Percentiles rank a stretch among this genome's conserved stretches.
Conservation (phyloP, 768 basidiomycete genomes). For the Hortiboletus campestris region DNA sequence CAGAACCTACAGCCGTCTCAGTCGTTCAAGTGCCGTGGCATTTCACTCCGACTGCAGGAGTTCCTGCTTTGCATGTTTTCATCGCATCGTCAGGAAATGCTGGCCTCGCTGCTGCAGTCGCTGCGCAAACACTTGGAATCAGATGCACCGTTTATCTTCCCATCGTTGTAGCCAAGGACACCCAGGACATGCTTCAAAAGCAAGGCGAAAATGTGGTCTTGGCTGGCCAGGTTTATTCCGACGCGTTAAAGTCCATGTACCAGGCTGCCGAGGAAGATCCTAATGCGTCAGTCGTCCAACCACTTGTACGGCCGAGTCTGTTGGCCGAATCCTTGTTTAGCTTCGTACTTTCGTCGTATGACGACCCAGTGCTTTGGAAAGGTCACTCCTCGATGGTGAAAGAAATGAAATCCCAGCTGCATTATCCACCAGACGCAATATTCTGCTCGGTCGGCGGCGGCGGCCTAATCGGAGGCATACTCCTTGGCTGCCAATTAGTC, state of each 20-base stretch:
- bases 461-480: conserved; percentile 67
- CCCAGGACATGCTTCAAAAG: conserved; percentile 47
- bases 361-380: conserved; percentile 67
- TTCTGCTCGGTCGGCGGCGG: conserved; percentile 79
- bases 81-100: conserved; percentile 82
- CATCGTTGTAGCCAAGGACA: conserved; percentile 45
- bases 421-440: conserved; percentile 60
- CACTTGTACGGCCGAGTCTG: background rate
- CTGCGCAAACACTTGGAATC: conserved; percentile 51
- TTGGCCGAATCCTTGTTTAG: conserved; percentile 33
- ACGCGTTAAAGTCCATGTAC: conserved; percentile 53
- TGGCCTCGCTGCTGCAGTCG: conserved; percentile 68
- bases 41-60: conserved; percentile 58
- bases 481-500: conserved; percentile 58
- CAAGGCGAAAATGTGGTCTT: conserved; percentile 59
- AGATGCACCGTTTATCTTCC: conserved; percentile 71
- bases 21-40: conserved; percentile 77
- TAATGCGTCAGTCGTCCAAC: conserved; percentile 38
- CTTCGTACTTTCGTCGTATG: conserved; percentile 69
- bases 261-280: conserved; percentile 42
- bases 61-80: conserved; percentile 54
- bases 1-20: conserved; percentile 72
- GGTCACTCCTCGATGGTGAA: conserved; percentile 74
- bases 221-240: conserved; percentile 55
- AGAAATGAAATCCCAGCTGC: conserved; percentile 59